phyloP scores from a whole-genome alignment of 2,329 filamentous ascomycete genomes.

The Nemania serpens region DNA sequence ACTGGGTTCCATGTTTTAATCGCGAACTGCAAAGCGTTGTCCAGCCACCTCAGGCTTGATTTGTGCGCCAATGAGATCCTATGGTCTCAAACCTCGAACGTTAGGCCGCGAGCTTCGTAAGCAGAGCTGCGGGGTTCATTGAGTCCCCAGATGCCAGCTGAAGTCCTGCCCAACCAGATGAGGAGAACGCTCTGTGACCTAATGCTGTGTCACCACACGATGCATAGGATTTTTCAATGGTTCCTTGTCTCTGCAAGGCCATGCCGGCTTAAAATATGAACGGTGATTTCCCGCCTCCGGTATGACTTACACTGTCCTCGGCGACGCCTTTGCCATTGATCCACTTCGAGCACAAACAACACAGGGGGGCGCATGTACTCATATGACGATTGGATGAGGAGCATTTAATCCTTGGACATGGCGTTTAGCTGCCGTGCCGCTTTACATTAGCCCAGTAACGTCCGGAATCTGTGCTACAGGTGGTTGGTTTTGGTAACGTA shows the following conservation, averaged over 20 bases:
- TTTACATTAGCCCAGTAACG: neutral
- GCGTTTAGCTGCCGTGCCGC: neutral
- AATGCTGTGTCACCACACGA: constrained; percentile 1
- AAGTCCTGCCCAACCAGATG: neutral
- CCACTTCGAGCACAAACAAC: no score
- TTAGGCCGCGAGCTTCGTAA: neutral
- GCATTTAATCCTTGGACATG: neutral
- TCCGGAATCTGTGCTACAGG: no score
- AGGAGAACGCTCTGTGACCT: neutral
- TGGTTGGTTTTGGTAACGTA: no score
- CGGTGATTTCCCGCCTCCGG: neutral
- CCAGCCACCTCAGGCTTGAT: no score
- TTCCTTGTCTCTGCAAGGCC: neutral
- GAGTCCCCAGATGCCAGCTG: neutral
- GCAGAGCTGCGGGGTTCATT: no score
- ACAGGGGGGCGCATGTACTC: neutral
- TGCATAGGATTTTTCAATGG: neutral
- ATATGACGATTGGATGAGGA: neutral
- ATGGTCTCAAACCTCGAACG: no score
- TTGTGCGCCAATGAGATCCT: no score
- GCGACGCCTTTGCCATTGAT: no score
- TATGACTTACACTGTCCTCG: no score
- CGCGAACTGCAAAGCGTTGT: no score
- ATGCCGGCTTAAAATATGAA: constrained; percentile 1
- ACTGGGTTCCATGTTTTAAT: no score